Percentiles rank a stretch among this genome's conserved stretches.
These are phyloP conservation scores for Hsuehochloa calcarea DNA, from an alignment of 176 grass and related monocot genomes.

Conservation along the genomic window DNA sequence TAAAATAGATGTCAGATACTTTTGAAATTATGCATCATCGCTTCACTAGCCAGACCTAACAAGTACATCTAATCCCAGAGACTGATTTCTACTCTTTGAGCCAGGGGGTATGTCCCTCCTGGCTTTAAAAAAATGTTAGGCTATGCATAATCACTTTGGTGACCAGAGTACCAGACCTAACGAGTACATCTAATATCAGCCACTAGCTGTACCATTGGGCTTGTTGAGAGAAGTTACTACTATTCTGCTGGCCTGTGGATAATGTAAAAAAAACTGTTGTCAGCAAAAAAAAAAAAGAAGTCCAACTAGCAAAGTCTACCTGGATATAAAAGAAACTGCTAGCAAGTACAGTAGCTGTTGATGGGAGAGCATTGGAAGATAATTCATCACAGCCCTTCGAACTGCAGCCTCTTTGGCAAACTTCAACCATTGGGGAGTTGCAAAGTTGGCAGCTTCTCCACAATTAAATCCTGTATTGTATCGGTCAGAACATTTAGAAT, in stretches of 20 bases:
- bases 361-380: conserved; percentile 99
- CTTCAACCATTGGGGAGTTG: conserved; percentile 93
- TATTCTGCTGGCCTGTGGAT: background rate
- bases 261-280: background rate
- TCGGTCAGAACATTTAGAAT: conserved; percentile 23
- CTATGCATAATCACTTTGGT: background rate
- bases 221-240: background rate
- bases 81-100: background rate
- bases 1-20: background rate
- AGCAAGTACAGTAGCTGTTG: conserved; percentile 93
- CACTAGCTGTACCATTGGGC: background rate
- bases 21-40: background rate
- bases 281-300: background rate
- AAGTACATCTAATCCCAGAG: background rate
- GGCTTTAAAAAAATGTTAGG: background rate
- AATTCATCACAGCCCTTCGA: conserved; percentile 94
- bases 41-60: background rate
- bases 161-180: background rate
- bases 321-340: conserved; percentile 92
- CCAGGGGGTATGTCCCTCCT: background rate
- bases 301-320: conserved; percentile 42
- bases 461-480: conserved; percentile 85
- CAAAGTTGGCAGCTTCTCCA: conserved; percentile 97
- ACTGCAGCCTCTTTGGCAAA: conserved; percentile 96
- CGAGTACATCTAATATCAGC: background rate